Conservation (phyloP, 179 eudicot genomes). For the Actinidia polygama region DNA sequence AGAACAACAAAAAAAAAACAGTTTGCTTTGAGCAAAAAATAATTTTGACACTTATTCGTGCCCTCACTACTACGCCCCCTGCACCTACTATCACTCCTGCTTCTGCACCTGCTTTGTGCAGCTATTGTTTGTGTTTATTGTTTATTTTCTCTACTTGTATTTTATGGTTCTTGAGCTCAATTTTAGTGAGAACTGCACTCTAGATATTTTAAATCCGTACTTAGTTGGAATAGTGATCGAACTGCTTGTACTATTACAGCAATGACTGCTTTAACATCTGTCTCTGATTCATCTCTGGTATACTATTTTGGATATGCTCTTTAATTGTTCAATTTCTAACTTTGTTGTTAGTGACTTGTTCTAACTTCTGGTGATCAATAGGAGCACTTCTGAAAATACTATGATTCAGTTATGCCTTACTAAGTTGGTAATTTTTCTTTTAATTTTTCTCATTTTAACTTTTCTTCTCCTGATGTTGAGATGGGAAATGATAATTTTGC, state of each 20-base stretch:
- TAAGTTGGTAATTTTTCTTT: slow-evolving; percentile 63
- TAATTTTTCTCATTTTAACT: too few relatives aligned
- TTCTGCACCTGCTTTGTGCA: too few relatives aligned
- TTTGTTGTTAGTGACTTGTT: background rate
- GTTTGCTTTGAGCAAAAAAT: too few relatives aligned
- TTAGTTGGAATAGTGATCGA: slow-evolving; percentile 91
- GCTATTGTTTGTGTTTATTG: too few relatives aligned
- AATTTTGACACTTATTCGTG: too few relatives aligned
- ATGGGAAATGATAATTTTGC: background rate
- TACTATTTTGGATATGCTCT: background rate
- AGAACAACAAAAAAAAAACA: too few relatives aligned
- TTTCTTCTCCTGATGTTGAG: background rate
- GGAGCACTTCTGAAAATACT: slow-evolving; percentile 96
- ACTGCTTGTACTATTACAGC: slow-evolving; percentile 91
- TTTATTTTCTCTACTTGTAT: background rate
- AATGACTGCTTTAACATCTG: slow-evolving; percentile 98
- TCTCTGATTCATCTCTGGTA: slow-evolving; percentile 99
- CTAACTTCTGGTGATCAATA: slow-evolving; percentile 32
- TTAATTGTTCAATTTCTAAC: background rate
- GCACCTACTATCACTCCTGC: too few relatives aligned
- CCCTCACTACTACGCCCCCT: too few relatives aligned
- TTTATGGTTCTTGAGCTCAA: slow-evolving; percentile 91
- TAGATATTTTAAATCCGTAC: slow-evolving; percentile 91
- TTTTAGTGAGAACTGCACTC: slow-evolving; percentile 98
- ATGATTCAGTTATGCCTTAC: slow-evolving; percentile 99